Conservation (phyloP, 176 grass and related monocot species). For the Carex cristatella region DNA sequence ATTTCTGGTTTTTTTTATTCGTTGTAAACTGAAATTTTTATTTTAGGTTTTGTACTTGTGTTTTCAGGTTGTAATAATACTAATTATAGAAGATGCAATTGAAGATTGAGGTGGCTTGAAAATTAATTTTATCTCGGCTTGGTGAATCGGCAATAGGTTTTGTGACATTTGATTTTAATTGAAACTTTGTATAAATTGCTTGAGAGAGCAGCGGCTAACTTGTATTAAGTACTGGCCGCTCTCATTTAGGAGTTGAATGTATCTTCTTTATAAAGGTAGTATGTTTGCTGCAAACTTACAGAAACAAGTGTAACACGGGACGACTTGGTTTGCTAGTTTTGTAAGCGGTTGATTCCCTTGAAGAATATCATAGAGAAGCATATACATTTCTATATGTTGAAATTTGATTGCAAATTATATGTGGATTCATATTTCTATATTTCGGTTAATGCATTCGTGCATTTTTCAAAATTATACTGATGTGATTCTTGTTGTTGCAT, state of each 20-base stretch:
- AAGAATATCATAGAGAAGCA: not conserved
- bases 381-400: not conserved
- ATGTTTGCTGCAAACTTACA: slow-evolving; percentile 7
- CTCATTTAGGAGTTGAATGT: not conserved
- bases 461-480: not conserved
- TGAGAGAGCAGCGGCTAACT: not conserved
- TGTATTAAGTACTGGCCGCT: not conserved
- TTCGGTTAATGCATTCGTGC: not conserved
- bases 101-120: not conserved
- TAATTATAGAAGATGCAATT: not conserved
- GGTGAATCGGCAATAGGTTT: not conserved
- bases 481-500: not conserved
- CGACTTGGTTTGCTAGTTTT: not conserved
- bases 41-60: not conserved
- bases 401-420: not conserved
- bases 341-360: not conserved
- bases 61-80: slow-evolving; percentile 3
- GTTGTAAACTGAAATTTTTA: not conserved
- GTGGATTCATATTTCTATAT: not conserved
- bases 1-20: not conserved
- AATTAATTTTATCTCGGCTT: not conserved
- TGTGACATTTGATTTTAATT: slow-evolving; percentile 6
- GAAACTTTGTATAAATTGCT: slow-evolving; percentile 14
- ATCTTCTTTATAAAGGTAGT: not conserved
- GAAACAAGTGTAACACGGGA: not conserved